Evolutionary conservation across 805 yeast genomes (phyloP).

Genomic region (Metschnikowia noctiluminum): DNA sequence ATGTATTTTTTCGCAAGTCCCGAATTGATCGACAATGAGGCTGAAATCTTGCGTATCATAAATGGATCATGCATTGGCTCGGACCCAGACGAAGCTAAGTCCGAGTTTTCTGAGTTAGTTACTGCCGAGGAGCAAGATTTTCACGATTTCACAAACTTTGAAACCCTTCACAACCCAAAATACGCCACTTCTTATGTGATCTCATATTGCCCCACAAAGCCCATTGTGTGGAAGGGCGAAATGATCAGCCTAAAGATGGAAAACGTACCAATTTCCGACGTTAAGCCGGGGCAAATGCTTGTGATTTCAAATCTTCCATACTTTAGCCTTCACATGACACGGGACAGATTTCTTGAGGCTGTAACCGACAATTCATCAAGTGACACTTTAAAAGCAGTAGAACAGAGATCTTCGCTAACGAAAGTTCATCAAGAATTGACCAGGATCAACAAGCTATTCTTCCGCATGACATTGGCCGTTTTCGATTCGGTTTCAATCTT

Average conservation of each 20-base stretch:
- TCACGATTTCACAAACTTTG: constrained; percentile 8
- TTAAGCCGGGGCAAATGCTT: constrained; percentile 65
- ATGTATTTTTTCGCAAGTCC: constrained; percentile 76
- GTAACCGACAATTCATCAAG: constrained; percentile 46
- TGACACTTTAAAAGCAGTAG: constrained; percentile 42
- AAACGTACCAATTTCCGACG: constrained; percentile 48
- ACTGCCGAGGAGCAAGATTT: constrained; percentile 4
- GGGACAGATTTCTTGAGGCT: constrained; percentile 53
- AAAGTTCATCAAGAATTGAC: constrained; percentile 71
- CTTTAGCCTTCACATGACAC: constrained; percentile 48
- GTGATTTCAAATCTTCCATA: constrained; percentile 67
- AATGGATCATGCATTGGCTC: constrained; percentile 40
- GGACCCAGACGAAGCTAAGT: constrained; percentile 25
- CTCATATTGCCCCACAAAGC: constrained; percentile 74
- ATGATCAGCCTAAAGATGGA: constrained; percentile 54
- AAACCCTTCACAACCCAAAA: constrained; percentile 21
- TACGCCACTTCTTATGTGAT: constrained; percentile 57
- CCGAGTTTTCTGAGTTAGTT: constrained; percentile 28
- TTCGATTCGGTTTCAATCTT: constrained; percentile 57
- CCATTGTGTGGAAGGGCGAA: constrained; percentile 88
- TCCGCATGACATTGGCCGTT: constrained; percentile 61
- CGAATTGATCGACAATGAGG: constrained; percentile 42
- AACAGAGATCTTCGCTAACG: constrained; percentile 66
- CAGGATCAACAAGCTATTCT: constrained; percentile 62
- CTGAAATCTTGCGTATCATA: constrained; percentile 36